phyloP scores from a whole-genome alignment of 805 yeast genomes.

The Wickerhamomyces subpelliculosus region DNA sequence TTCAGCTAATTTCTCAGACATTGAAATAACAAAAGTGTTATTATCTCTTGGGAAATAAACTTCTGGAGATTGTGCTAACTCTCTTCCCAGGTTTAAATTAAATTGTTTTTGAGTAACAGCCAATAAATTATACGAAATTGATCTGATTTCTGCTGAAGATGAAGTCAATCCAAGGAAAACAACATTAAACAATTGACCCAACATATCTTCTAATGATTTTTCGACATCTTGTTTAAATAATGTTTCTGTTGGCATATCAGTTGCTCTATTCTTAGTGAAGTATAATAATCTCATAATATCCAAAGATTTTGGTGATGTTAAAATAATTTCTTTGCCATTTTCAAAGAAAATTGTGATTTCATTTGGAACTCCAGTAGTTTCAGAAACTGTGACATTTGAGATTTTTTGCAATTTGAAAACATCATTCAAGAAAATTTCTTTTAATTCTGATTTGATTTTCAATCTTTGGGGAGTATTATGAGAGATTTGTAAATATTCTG shows the following conservation, averaged over 20 bases:
- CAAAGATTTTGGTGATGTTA: slow-evolving; percentile 41
- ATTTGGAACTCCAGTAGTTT: slow-evolving; percentile 38
- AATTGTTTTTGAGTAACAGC: slow-evolving; percentile 56
- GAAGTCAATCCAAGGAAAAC: slow-evolving; percentile 65
- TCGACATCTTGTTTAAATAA: slow-evolving; percentile 8
- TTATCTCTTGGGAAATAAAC: slow-evolving; percentile 65
- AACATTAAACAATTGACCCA: slow-evolving; percentile 58
- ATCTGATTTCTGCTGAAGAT: slow-evolving; percentile 48
- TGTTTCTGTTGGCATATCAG: slow-evolving; percentile 20
- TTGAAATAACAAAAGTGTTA: slow-evolving; percentile 48
- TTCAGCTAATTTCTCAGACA: slow-evolving; percentile 51
- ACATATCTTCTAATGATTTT: slow-evolving; percentile 31
- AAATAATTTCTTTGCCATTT: slow-evolving; percentile 29
- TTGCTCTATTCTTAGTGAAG: slow-evolving; percentile 52
- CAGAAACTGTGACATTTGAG: slow-evolving; percentile 32
- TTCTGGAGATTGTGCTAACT: slow-evolving; percentile 46
- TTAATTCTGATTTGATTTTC: slow-evolving; percentile 29
- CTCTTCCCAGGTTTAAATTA: slow-evolving; percentile 51
- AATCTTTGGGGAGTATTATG: slow-evolving; percentile 36
- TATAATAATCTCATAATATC: slow-evolving; percentile 69
- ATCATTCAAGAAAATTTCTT: slow-evolving; percentile 33
- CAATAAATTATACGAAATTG: slow-evolving; percentile 55
- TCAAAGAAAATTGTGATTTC: slow-evolving; percentile 41
- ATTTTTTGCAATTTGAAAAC: slow-evolving; percentile 36
- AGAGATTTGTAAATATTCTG: slow-evolving; percentile 54